Conservation (phyloP, 331 rosid species). For the Malus hybrid region DNA sequence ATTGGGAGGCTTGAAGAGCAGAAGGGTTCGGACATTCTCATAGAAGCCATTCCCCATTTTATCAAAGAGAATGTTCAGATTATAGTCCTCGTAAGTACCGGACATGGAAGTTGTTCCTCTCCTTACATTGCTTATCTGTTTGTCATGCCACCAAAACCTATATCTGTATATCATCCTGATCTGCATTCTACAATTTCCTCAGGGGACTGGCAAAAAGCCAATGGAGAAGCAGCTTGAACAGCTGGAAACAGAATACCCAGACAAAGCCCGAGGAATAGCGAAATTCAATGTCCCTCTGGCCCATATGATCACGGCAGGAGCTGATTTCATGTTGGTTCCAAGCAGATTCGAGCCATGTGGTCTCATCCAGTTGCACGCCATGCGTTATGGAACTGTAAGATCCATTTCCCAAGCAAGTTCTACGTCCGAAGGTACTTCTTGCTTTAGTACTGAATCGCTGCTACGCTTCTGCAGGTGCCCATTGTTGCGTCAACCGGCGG, state of each 20-base stretch:
- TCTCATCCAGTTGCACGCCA: constrained; percentile 73
- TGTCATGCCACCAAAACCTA: background rate
- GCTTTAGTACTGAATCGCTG: background rate
- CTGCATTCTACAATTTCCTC: constrained; percentile 10
- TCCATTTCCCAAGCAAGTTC: background rate
- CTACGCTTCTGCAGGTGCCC: constrained; percentile 39
- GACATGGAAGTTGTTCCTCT: background rate
- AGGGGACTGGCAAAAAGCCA: constrained; percentile 74
- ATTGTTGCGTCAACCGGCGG: constrained; percentile 84
- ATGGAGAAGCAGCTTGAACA: constrained; percentile 71
- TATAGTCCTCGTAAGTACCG: constrained; percentile 55
- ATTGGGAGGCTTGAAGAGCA: constrained; percentile 88
- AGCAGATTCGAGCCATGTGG: constrained; percentile 86
- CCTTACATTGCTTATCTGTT: background rate
- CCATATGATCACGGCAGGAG: constrained; percentile 73
- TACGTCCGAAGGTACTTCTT: background rate
- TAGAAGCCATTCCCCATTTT: constrained; percentile 61
- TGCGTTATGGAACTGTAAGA: constrained; percentile 70
- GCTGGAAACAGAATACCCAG: constrained; percentile 46
- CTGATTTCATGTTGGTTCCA: constrained; percentile 59
- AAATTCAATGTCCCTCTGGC: constrained; percentile 74
- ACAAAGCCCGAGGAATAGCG: constrained; percentile 63
- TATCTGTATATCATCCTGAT: background rate
- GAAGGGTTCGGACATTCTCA: constrained; percentile 82
- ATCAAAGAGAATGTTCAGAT: constrained; percentile 49